phyloP scores from a whole-genome alignment of 805 yeast species.

The Jamesozyma jinghongensis region DNA sequence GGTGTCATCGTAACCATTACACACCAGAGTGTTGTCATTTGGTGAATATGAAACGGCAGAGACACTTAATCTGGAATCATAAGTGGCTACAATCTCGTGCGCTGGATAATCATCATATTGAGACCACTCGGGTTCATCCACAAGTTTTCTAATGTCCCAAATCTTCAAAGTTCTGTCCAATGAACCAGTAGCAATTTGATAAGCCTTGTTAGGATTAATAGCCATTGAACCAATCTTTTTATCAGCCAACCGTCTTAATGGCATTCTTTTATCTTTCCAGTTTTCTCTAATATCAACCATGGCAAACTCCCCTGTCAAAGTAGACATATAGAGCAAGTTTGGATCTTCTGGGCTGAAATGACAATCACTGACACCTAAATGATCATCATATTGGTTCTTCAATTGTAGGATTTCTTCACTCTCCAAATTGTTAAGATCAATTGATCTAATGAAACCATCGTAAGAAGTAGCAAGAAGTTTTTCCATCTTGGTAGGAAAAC shows the following conservation, averaged over 20 bases:
- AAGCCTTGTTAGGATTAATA: conserved; percentile 56
- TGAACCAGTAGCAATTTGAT: conserved; percentile 79
- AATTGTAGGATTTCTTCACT: conserved; percentile 54
- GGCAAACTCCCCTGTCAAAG: conserved; percentile 72
- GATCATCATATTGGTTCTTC: conserved; percentile 44
- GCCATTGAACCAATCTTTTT: conserved; percentile 89
- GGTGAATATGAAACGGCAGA: conserved; percentile 75
- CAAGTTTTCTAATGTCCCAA: conserved; percentile 71
- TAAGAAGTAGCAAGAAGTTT: conserved; percentile 66
- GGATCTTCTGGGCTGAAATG: conserved; percentile 41
- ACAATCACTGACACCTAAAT: conserved; percentile 68
- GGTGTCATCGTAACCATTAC: conserved; percentile 90
- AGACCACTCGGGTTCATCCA: conserved; percentile 44
- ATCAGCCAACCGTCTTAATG: conserved; percentile 60
- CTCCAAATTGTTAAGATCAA: conserved; percentile 55
- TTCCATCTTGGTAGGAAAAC: conserved; percentile 41
- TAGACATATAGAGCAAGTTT: conserved; percentile 59
- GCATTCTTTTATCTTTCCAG: conserved; percentile 7
- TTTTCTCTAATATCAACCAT: conserved; percentile 58
- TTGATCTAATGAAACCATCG: conserved; percentile 74
- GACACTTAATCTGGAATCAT: conserved; percentile 67
- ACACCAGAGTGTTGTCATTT: conserved; percentile 57
- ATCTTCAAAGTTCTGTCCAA: conserved; percentile 74
- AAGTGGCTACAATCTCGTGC: conserved; percentile 42
- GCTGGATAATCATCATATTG: conserved; percentile 39